Evolutionary conservation across 371 early-diverging fungal species (phyloP).

Genomic region (Parasitella parasitica): DNA sequence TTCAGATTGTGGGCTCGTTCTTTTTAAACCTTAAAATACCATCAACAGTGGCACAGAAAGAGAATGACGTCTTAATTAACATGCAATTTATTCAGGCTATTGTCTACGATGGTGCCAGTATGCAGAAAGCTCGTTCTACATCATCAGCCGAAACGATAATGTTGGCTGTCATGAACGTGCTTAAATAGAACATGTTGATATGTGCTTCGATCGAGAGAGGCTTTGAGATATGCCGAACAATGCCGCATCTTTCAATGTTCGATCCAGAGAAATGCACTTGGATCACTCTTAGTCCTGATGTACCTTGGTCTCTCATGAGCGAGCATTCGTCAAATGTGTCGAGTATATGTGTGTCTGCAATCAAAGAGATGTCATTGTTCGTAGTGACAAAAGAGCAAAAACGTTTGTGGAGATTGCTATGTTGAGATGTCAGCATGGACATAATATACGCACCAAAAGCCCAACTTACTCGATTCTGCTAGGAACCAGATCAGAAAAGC

Average conservation of each 20-base stretch:
- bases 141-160: conserved; percentile 49
- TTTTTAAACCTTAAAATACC: neutral
- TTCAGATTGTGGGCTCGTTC: neutral
- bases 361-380: conserved; percentile 59
- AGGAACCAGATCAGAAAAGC: conserved; percentile 44
- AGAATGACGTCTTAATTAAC: conserved; percentile 1
- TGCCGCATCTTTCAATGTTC: conserved; percentile 55
- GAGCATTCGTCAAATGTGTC: conserved; percentile 51
- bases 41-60: neutral
- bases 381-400: conserved; percentile 64
- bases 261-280: conserved; percentile 58
- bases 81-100: neutral
- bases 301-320: conserved; percentile 46
- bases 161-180: conserved; percentile 62
- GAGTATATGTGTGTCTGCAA: conserved; percentile 54
- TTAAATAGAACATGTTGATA: conserved; percentile 60
- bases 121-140: conserved; percentile 33
- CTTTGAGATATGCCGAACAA: conserved; percentile 58
- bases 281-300: conserved; percentile 49
- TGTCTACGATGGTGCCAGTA: conserved; percentile 13
- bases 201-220: conserved; percentile 46
- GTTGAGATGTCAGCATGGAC: too few species aligned
- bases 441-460: conserved; percentile 3
- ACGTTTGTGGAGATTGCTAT: conserved; percentile 18
- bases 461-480: conserved; percentile 1